Conservation (phyloP, 2,329 filamentous ascomycete genomes). For the Alternaria gaisen region DNA sequence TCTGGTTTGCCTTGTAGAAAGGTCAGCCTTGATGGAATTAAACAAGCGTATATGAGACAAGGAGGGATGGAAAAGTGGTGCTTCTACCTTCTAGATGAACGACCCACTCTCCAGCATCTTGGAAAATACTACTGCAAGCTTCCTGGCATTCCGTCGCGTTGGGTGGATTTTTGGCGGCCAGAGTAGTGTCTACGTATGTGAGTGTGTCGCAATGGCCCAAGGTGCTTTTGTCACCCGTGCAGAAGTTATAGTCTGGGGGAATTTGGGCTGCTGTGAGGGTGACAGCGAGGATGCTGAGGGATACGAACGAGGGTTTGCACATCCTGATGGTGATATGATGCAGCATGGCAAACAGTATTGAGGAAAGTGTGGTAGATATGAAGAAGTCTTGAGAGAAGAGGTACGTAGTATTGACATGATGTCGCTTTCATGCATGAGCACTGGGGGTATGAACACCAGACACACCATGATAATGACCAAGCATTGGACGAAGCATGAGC, state of each 20-base stretch:
- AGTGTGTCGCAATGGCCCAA: slow-evolving; percentile 29
- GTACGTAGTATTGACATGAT: neutral
- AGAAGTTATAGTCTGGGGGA: slow-evolving; percentile 7
- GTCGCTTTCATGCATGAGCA: neutral
- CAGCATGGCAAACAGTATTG: neutral
- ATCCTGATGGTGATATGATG: neutral
- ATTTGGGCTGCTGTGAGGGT: slow-evolving; percentile 5
- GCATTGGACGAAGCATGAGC: neutral
- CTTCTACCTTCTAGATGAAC: slow-evolving; percentile 25
- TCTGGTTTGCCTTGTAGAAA: slow-evolving; percentile 17
- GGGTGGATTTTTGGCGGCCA: slow-evolving; percentile 15
- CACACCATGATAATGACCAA: neutral
- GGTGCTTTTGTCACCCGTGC: slow-evolving; percentile 14
- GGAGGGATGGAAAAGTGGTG: neutral
- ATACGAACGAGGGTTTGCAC: neutral
- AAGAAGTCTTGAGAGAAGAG: neutral
- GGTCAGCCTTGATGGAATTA: neutral
- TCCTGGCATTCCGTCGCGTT: slow-evolving; percentile 23
- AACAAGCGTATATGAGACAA: neutral
- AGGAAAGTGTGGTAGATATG: neutral
- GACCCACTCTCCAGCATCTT: slow-evolving; percentile 34
- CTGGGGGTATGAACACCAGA: neutral
- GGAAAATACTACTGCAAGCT: slow-evolving; percentile 22
- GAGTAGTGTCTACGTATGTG: slow-evolving; percentile 26
- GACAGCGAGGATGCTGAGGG: slow-evolving; percentile 7